Evolutionary conservation across 2,329 filamentous ascomycete genomes (phyloP), one percentile per base, ranked within the genome.

Genomic region (Simplicillium aogashimaense): DNA sequence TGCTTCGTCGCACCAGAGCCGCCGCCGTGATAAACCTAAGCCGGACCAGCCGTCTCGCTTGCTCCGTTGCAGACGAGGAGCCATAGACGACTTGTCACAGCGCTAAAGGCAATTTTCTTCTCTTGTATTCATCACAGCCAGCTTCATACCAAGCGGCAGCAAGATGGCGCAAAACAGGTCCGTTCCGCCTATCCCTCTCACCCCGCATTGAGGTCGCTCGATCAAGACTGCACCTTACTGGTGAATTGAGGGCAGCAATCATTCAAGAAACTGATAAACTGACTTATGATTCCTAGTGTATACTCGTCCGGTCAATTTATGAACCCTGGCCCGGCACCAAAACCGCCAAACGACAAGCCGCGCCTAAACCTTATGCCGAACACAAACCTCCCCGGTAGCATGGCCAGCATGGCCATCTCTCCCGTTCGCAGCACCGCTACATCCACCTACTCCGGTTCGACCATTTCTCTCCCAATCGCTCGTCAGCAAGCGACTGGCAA

Each of bases 321-420:
- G 85, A 97, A 97, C 63, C 88, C 92, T 46, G 88, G 92, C 49
- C 90, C 92, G 52, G 90, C 92, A 50, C 92, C 92, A 49, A 83
- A 85, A 54, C 90, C 92, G 45, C 92, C 90, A 15, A 81, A 76
- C 44, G 86, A 92, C 56, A 79, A 86, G 53, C 86, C 88, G 45
- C 82, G 86, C 56, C 77, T 95, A 50, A 81, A 81, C 53, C 73
- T 94, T 45, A 87, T 84, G 33, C 88, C 82, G 45, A 84, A 77
- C 57, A 76, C 78, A 52, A 86, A 81, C 58, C 70, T 86, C 16
- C 78, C 83, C 13, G 83, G 81, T 47, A 89, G 81, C 63, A 86
- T 90, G 70, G 83, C 82, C 43, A 83, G 81, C 54, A 78, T 90
- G 71, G 81, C 75, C 55, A 71, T 92, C 49, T 84, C 83, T 7